Percentiles rank a stretch among this genome's conserved stretches.
phyloP scores from a whole-genome alignment of 2,329 filamentous ascomycete species.

The Pseudogymnoascus sp. region DNA sequence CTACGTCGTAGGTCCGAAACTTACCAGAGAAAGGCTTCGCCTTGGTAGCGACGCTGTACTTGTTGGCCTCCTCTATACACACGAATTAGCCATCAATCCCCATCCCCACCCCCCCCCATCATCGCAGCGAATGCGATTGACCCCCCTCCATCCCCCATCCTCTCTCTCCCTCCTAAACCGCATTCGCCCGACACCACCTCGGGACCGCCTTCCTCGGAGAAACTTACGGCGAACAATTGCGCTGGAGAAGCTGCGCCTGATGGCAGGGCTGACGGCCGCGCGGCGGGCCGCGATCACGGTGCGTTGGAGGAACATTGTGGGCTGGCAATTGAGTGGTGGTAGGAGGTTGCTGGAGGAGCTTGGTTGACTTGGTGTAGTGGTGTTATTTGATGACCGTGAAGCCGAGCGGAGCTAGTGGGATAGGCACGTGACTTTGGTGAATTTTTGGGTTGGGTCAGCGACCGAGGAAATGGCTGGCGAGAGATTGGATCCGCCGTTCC shows the following conservation, averaged over 20 bases:
- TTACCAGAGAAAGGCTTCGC: not conserved
- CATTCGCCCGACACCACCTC: not conserved
- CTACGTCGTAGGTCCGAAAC: not conserved
- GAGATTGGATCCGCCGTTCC: not conserved
- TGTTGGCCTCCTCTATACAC: not conserved
- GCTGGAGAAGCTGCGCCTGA: conserved; percentile 53
- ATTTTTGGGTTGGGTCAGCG: not conserved
- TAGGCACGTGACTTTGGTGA: not conserved
- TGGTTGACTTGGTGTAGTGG: conserved; percentile 1
- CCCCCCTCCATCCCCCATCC: not conserved
- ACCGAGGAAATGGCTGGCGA: not conserved
- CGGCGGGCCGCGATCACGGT: conserved; percentile 54
- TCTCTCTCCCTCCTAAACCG: not conserved
- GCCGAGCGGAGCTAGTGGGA: conserved; percentile 7
- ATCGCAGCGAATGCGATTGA: not conserved
- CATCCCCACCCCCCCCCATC: not conserved
- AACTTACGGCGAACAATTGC: conserved; percentile 53
- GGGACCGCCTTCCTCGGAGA: conserved; percentile 1
- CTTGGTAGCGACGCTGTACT: not conserved
- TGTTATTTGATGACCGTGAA: conserved; percentile 9
- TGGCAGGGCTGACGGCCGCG: conserved; percentile 43
- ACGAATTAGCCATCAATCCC: not conserved
- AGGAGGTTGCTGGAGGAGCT: conserved; percentile 15
- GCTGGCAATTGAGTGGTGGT: conserved; percentile 23
- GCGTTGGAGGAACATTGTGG: conserved; percentile 56